These are phyloP conservation scores for Zoysia pacifica DNA, from an alignment of 176 grass and related monocot species.

Conservation along the genomic window DNA sequence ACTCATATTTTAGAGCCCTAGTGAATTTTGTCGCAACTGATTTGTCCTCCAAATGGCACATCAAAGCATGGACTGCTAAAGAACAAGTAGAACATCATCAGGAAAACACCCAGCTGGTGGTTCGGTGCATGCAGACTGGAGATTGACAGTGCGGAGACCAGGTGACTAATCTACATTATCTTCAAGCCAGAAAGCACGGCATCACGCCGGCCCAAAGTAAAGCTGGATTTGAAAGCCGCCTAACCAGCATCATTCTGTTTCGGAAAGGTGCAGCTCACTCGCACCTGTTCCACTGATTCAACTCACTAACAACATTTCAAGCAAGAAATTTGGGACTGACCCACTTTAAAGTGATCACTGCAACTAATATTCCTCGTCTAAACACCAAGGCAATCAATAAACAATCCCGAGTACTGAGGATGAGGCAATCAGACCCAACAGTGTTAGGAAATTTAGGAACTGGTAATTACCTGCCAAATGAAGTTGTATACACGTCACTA, in stretches of 20 bases:
- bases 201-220: slow-evolving; percentile 15
- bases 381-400: not conserved
- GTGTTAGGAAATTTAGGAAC: not conserved
- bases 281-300: slow-evolving; percentile 45
- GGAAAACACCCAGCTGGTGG: not conserved
- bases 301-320: slow-evolving; percentile 30
- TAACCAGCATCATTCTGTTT: slow-evolving; percentile 32
- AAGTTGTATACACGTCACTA: not conserved
- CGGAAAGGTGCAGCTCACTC: slow-evolving; percentile 15
- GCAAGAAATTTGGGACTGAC: not conserved
- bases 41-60: slow-evolving; percentile 33
- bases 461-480: not conserved
- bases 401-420: not conserved
- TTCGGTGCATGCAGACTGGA: slow-evolving; percentile 5
- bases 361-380: slow-evolving; percentile 10
- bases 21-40: slow-evolving; percentile 33
- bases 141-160: not conserved
- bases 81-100: slow-evolving; percentile 15
- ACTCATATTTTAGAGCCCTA: slow-evolving; percentile 5
- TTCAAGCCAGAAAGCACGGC: slow-evolving; percentile 17
- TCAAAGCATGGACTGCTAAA: slow-evolving; percentile 2
- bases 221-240: slow-evolving; percentile 36
- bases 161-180: slow-evolving; percentile 32
- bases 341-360: slow-evolving; percentile 12
- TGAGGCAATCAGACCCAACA: not conserved